Percentiles rank a stretch among this genome's conserved stretches.
Conservation (phyloP, 306 rosid genomes). For the Vigna nakashimae region DNA sequence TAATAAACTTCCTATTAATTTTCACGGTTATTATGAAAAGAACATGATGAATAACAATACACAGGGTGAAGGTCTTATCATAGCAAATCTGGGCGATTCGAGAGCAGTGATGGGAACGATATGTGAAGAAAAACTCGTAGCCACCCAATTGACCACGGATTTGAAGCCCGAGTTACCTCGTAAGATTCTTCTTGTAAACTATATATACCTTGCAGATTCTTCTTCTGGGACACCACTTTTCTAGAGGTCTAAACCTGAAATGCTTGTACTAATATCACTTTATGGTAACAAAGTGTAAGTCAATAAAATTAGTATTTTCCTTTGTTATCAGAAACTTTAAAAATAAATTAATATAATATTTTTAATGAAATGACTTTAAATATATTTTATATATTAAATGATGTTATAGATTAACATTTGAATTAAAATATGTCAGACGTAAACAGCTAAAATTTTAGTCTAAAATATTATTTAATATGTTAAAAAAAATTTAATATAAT, state of each 20-base stretch:
- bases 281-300: too few species aligned
- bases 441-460: too few species aligned
- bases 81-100: constrained; percentile 85
- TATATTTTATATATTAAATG: too few species aligned
- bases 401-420: too few species aligned
- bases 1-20: neutral
- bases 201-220: neutral
- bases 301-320: too few species aligned
- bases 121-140: constrained; percentile 50
- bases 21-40: neutral
- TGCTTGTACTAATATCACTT: too few species aligned
- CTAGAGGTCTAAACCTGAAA: neutral
- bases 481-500: too few species aligned
- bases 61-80: constrained; percentile 70
- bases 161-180: constrained; percentile 75
- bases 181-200: constrained; percentile 46
- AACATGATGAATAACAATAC: neutral
- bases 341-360: too few species aligned
- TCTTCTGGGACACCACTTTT: neutral
- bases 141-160: constrained; percentile 75
- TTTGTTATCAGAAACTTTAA: too few species aligned
- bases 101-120: constrained; percentile 80
- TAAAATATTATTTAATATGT: too few species aligned
- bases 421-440: too few species aligned
- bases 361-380: too few species aligned